These are phyloP conservation scores for Metschnikowia arizonensis DNA, from an alignment of 805 yeast genomes.

Conservation along the genomic window DNA sequence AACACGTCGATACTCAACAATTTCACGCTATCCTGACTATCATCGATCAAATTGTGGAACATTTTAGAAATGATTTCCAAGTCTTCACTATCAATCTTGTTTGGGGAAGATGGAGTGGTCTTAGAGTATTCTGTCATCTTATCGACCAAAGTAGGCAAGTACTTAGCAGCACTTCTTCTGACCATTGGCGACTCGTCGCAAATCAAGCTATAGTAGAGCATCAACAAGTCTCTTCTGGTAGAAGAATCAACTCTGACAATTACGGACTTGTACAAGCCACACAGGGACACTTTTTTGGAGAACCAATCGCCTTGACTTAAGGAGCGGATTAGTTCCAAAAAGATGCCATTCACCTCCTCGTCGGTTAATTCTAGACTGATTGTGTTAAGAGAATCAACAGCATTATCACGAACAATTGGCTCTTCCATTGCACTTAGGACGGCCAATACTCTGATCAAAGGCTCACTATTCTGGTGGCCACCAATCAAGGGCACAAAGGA, in stretches of 20 bases:
- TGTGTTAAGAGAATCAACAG: conserved; percentile 76
- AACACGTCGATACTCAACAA: conserved; percentile 84
- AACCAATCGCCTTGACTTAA: conserved; percentile 93
- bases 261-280: conserved; percentile 79
- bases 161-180: conserved; percentile 86
- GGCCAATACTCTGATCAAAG: conserved; percentile 61
- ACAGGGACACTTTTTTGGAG: conserved; percentile 82
- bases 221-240: conserved; percentile 58
- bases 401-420: conserved; percentile 92
- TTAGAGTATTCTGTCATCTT: conserved; percentile 41
- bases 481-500: conserved; percentile 86
- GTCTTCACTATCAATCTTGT: conserved; percentile 51
- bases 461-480: conserved; percentile 57
- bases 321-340: conserved; percentile 71
- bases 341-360: conserved; percentile 60
- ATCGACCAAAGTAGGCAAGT: conserved; percentile 71
- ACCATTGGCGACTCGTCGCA: conserved; percentile 98
- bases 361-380: conserved; percentile 60
- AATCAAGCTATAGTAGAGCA: conserved; percentile 64
- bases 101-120: conserved; percentile 30
- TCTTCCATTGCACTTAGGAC: conserved; percentile 90
- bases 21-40: conserved; percentile 93
- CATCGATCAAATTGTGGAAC: conserved; percentile 74
- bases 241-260: conserved; percentile 53
- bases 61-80: conserved; percentile 77